phyloP scores from a whole-genome alignment of 2,329 filamentous ascomycete genomes.

The Exophiala lecanii-corni region DNA sequence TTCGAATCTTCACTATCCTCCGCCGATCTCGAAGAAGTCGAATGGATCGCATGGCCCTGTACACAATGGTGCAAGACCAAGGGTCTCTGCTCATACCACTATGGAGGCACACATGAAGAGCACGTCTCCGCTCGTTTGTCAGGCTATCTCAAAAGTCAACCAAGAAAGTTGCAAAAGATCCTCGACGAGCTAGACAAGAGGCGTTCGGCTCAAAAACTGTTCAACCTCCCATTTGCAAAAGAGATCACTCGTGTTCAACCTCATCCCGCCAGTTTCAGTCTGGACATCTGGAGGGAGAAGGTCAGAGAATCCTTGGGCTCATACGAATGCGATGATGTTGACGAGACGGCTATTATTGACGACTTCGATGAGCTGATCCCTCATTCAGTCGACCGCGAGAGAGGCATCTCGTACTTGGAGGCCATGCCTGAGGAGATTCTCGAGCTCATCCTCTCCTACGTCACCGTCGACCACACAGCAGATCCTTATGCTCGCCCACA shows the following conservation, averaged over 20 bases:
- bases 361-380: constrained; percentile 18
- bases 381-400: background rate
- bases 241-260: constrained; percentile 20
- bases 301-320: constrained; percentile 18
- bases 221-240: constrained; percentile 21
- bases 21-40: constrained; percentile 22
- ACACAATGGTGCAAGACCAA: constrained; percentile 25
- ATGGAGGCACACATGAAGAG: constrained; percentile 21
- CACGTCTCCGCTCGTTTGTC: constrained; percentile 19
- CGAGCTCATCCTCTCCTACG: constrained; percentile 70
- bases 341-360: constrained; percentile 9
- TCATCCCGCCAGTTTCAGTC: constrained; percentile 18
- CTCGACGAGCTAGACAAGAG: constrained; percentile 24
- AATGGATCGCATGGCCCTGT: constrained; percentile 26
- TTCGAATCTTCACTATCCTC: constrained; percentile 25
- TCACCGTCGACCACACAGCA: constrained; percentile 69
- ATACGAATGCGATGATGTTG: constrained; percentile 4
- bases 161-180: constrained; percentile 23
- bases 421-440: constrained; percentile 29
- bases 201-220: constrained; percentile 21
- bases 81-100: constrained; percentile 23
- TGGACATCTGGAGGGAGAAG: constrained; percentile 24
- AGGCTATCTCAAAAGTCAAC: constrained; percentile 23
- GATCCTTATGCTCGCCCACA: constrained; percentile 73
- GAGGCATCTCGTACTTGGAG: constrained; percentile 14